Percentiles rank a stretch among this genome's conserved stretches.
These are phyloP conservation scores for Ramaria sp. DNA, from an alignment of 768 basidiomycete genomes.

Conservation along the genomic window DNA sequence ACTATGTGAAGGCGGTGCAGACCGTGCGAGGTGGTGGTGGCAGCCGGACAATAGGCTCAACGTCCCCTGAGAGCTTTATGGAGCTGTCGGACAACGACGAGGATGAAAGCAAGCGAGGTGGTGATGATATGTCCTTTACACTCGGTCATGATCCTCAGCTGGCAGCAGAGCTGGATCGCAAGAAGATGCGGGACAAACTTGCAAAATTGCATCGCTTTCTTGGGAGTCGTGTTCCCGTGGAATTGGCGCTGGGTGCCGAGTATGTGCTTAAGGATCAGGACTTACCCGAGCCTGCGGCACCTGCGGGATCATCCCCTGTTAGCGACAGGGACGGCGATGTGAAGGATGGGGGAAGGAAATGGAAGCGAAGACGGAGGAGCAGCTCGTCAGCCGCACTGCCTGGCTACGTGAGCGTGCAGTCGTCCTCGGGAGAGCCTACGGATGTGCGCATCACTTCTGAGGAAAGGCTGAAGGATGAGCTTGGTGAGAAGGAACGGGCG, in stretches of 20 bases:
- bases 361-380: slow-evolving; percentile 42
- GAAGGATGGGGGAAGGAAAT: slow-evolving; percentile 21
- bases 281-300: slow-evolving; percentile 25
- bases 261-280: slow-evolving; percentile 20
- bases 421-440: slow-evolving; percentile 14
- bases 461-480: slow-evolving; percentile 54
- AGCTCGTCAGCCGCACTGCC: slow-evolving; percentile 39
- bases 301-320: slow-evolving; percentile 11
- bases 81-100: slow-evolving; percentile 52
- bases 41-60: slow-evolving; percentile 9
- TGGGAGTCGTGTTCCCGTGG: slow-evolving; percentile 67
- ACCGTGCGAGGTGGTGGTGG: not conserved
- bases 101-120: not conserved
- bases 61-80: slow-evolving; percentile 35
- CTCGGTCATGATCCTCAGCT: not conserved
- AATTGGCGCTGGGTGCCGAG: slow-evolving; percentile 38
- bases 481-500: slow-evolving; percentile 64
- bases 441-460: not conserved
- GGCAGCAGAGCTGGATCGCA: slow-evolving; percentile 48
- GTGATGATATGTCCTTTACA: not conserved
- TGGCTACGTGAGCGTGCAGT: slow-evolving; percentile 36
- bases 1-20: slow-evolving; percentile 4
- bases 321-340: slow-evolving; percentile 2
- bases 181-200: slow-evolving; percentile 63
- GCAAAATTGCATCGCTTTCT: slow-evolving; percentile 79